Percentiles rank a stretch among this genome's conserved stretches.
Conservation (phyloP, 2,329 filamentous ascomycete genomes). For the Claviceps cyperi region DNA sequence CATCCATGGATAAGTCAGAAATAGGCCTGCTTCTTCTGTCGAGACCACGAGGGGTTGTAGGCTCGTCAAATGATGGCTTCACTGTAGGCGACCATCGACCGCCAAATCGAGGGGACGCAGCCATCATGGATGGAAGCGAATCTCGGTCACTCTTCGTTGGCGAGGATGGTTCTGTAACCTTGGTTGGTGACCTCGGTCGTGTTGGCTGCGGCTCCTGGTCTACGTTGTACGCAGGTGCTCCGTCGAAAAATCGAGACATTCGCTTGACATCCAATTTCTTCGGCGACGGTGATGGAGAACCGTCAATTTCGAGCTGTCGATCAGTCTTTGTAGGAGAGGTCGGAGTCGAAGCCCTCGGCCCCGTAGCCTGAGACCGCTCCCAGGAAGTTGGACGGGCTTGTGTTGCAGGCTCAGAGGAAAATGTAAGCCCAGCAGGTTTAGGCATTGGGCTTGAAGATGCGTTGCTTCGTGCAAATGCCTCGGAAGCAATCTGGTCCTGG, state of each 20-base stretch:
- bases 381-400: conserved; percentile 8
- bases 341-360: conserved; percentile 9
- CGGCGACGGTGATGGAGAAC: conserved; percentile 36
- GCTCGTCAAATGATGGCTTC: conserved; percentile 5
- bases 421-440: conserved; percentile 3
- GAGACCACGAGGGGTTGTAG: neutral
- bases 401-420: conserved; percentile 6
- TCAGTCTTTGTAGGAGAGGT: neutral
- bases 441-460: conserved; percentile 10
- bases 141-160: conserved; percentile 21
- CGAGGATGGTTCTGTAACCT: conserved; percentile 18
- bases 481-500: conserved; percentile 23
- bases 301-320: conserved; percentile 11
- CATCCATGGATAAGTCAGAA: conserved; percentile 7
- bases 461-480: conserved; percentile 17
- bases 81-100: conserved; percentile 5
- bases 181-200: conserved; percentile 24
- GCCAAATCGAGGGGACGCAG: conserved; percentile 13
- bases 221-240: conserved; percentile 15
- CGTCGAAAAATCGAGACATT: conserved; percentile 43
- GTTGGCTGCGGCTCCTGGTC: conserved; percentile 20
- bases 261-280: conserved; percentile 44
- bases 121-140: conserved; percentile 23
- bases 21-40: conserved; percentile 8
- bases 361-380: neutral